phyloP scores from a whole-genome alignment of 768 basidiomycete species.

The Podaxis pistillaris region DNA sequence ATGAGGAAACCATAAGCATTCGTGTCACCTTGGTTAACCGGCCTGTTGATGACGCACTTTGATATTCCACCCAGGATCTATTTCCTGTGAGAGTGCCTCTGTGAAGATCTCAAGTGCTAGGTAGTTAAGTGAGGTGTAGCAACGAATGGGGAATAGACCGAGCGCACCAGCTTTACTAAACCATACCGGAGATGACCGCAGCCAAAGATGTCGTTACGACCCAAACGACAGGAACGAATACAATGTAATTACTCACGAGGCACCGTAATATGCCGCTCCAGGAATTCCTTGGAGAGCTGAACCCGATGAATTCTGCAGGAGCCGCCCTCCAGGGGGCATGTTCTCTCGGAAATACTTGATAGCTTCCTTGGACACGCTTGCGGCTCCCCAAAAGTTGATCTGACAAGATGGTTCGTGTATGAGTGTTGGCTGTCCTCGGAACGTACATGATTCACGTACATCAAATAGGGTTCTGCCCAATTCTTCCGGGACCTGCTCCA shows the following conservation, averaged over 20 bases:
- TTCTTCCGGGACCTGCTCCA: constrained; percentile 35
- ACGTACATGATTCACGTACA: constrained; percentile 9
- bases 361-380: constrained; percentile 29
- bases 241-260: constrained; percentile 14
- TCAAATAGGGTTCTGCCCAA: constrained; percentile 39
- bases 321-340: constrained; percentile 34
- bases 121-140: background rate
- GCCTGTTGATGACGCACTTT: constrained; percentile 28
- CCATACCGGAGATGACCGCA: constrained; percentile 9
- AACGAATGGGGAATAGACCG: background rate
- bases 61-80: constrained; percentile 48
- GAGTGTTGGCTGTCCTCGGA: too few species aligned
- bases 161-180: constrained; percentile 14
- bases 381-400: constrained; percentile 34
- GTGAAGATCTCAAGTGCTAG: constrained; percentile 39
- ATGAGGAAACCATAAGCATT: background rate
- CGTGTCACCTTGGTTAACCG: background rate
- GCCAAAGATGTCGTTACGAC: background rate
- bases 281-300: constrained; percentile 27
- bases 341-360: constrained; percentile 38
- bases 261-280: constrained; percentile 27
- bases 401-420: background rate
- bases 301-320: constrained; percentile 37
- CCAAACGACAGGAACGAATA: background rate
- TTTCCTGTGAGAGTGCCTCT: constrained; percentile 35